Percentiles rank a stretch among this genome's conserved stretches.
phyloP scores from a whole-genome alignment of 257 asterid genomes.

The Penstemon newberryi region DNA sequence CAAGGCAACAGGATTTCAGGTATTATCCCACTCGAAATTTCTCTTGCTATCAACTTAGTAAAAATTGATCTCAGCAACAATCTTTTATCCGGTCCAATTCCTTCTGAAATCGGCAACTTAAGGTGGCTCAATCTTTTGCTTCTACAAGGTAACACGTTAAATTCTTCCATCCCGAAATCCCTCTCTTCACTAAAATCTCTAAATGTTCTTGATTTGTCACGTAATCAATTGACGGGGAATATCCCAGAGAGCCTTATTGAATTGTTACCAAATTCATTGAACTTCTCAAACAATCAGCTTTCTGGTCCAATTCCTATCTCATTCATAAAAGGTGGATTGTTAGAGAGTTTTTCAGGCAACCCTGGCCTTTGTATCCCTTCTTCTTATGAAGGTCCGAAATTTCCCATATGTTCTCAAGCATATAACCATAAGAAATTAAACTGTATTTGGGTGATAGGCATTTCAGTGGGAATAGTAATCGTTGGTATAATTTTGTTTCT shows the following conservation, averaged over 20 bases:
- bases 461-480: constrained; percentile 47
- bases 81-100: constrained; percentile 69
- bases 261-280: constrained; percentile 70
- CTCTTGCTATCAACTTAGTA: constrained; percentile 57
- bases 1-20: constrained; percentile 81
- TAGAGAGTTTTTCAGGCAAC: constrained; percentile 74
- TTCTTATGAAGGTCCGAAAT: constrained; percentile 22
- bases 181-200: constrained; percentile 54
- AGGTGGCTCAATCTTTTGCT: constrained; percentile 60
- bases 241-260: constrained; percentile 56
- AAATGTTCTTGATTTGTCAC: constrained; percentile 79
- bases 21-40: constrained; percentile 62
- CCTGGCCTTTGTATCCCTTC: constrained; percentile 62
- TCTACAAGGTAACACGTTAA: constrained; percentile 62
- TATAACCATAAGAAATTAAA: constrained; percentile 40
- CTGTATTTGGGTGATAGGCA: constrained; percentile 55
- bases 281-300: constrained; percentile 73
- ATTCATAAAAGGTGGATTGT: constrained; percentile 60
- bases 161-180: constrained; percentile 72
- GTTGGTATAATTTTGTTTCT: constrained; percentile 54
- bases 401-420: constrained; percentile 43
- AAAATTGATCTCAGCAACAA: constrained; percentile 78
- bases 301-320: constrained; percentile 74
- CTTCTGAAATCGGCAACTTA: constrained; percentile 62
- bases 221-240: constrained; percentile 54